Evolutionary conservation across 2,329 filamentous ascomycete genomes (phyloP).

Genomic region (Davidsoniella australis): DNA sequence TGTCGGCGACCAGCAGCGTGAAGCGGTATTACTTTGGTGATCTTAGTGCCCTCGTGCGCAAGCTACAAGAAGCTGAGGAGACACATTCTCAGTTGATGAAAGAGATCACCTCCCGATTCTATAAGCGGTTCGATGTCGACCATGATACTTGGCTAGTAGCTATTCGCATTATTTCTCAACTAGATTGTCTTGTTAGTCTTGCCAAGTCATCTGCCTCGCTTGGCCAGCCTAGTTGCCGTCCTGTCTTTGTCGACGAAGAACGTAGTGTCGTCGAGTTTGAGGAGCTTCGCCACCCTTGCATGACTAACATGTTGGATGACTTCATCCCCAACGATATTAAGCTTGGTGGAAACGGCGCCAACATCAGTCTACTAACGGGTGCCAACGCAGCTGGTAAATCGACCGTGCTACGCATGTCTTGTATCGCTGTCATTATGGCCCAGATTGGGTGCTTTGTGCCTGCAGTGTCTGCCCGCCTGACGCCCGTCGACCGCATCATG

Average conservation of each 20-base stretch:
- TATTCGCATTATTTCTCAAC: constrained; percentile 76
- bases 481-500: constrained; percentile 95
- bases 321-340: constrained; percentile 93
- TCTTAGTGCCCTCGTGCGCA: constrained; percentile 63
- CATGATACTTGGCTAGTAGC: constrained; percentile 75
- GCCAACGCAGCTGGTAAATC: constrained; percentile 97
- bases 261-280: constrained; percentile 80
- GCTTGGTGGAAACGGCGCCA: constrained; percentile 63
- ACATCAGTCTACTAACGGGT: constrained; percentile 82
- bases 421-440: constrained; percentile 90
- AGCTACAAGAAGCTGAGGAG: constrained; percentile 86
- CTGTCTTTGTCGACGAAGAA: constrained; percentile 69
- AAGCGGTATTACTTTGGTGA: constrained; percentile 90
- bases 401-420: constrained; percentile 91
- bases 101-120: constrained; percentile 70
- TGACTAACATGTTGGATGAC: constrained; percentile 72
- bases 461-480: constrained; percentile 63
- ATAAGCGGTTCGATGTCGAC: constrained; percentile 70
- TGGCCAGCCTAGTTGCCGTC: constrained; percentile 75
- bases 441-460: constrained; percentile 91
- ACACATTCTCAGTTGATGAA: constrained; percentile 82
- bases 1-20: constrained; percentile 80
- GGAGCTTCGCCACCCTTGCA: constrained; percentile 87
- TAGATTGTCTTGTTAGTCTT: constrained; percentile 87
- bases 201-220: constrained; percentile 74